Percentiles rank a stretch among this genome's conserved stretches.
phyloP scores from a whole-genome alignment of 2,329 filamentous ascomycete genomes.

The Pseudovirgaria hyperparasitica region DNA sequence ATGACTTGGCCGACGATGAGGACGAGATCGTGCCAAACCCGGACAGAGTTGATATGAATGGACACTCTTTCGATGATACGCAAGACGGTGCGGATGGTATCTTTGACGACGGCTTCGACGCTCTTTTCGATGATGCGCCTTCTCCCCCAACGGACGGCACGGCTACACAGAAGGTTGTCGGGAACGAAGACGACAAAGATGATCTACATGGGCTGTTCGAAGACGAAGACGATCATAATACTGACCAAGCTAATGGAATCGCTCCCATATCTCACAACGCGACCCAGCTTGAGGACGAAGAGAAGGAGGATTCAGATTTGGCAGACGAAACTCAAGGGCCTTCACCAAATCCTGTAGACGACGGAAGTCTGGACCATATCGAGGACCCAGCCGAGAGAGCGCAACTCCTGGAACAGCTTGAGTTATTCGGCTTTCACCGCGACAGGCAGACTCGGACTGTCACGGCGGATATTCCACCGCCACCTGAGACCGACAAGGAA shows the following conservation, averaged over 20 bases:
- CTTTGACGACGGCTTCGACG: slow-evolving; percentile 46
- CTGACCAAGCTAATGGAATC: neutral
- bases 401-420: neutral
- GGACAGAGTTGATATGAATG: slow-evolving; percentile 10
- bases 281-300: slow-evolving; percentile 14
- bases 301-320: slow-evolving; percentile 18
- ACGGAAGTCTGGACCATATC: slow-evolving; percentile 8
- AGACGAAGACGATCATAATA: slow-evolving; percentile 1
- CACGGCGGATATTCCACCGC: slow-evolving; percentile 44
- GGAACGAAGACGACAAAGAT: neutral
- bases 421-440: neutral
- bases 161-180: neutral
- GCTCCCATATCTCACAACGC: slow-evolving; percentile 3
- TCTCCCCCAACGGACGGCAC: slow-evolving; percentile 16
- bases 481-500: slow-evolving; percentile 61
- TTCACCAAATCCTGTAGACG: too few relatives aligned
- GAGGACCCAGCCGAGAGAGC: slow-evolving; percentile 2
- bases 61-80: slow-evolving; percentile 10
- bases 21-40: slow-evolving; percentile 23
- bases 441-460: neutral
- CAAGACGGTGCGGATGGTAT: slow-evolving; percentile 37
- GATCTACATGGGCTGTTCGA: neutral
- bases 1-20: slow-evolving; percentile 76
- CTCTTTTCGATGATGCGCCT: slow-evolving; percentile 51
- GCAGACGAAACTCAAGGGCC: too few relatives aligned